phyloP scores from a whole-genome alignment of 768 basidiomycete species.

The Amanita rimosa region DNA sequence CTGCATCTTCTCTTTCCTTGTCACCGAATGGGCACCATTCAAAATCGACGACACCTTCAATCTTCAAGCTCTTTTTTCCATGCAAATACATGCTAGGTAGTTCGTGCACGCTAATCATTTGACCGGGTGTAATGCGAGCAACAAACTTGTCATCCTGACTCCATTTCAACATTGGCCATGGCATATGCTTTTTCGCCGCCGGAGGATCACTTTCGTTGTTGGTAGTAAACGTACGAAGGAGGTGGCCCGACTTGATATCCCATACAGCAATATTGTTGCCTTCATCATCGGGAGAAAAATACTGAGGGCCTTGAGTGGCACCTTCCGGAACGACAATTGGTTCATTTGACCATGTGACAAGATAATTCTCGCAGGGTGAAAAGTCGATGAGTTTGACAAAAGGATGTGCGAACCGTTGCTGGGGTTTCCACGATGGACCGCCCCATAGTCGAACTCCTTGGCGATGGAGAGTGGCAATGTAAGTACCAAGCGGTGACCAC shows the following conservation, averaged over 20 bases:
- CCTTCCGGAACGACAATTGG: constrained; percentile 80
- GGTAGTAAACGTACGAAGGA: constrained; percentile 85
- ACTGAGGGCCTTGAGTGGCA: constrained; percentile 71
- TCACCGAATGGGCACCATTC: constrained; percentile 97
- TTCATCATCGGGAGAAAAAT: constrained; percentile 89
- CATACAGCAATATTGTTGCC: constrained; percentile 97
- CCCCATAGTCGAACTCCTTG: constrained; percentile 97
- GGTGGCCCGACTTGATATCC: constrained; percentile 90
- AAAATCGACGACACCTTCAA: constrained; percentile 95
- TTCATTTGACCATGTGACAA: constrained; percentile 97
- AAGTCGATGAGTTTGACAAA: constrained; percentile 94
- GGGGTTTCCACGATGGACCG: constrained; percentile 79
- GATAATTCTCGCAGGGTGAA: constrained; percentile 91
- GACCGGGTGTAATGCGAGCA: constrained; percentile 78
- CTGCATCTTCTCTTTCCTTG: constrained; percentile 68
- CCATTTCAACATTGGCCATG: constrained; percentile 97
- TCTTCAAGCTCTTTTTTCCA: constrained; percentile 94
- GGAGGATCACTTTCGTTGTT: constrained; percentile 45
- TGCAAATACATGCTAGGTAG: constrained; percentile 89
- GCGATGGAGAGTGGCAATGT: constrained; percentile 84
- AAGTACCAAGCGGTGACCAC: constrained; percentile 97
- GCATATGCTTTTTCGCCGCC: constrained; percentile 67
- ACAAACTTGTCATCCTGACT: constrained; percentile 94
- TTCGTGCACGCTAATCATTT: constrained; percentile 95
- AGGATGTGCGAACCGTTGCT: constrained; percentile 90